phyloP scores from a whole-genome alignment of 2,329 filamentous ascomycete species.

The Ceratocystis diversiconidia region DNA sequence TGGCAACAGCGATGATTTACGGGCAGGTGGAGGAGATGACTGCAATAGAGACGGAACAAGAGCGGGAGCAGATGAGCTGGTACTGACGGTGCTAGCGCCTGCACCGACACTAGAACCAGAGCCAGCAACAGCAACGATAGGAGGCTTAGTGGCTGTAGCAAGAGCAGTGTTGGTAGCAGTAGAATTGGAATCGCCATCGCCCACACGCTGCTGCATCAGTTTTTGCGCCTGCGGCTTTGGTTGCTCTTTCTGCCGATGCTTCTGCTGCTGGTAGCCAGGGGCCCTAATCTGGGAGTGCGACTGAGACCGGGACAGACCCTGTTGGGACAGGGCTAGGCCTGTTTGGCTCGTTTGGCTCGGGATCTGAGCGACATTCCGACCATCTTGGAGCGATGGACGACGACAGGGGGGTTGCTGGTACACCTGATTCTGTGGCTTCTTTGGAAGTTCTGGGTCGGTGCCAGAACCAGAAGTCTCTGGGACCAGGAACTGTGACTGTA shows the following conservation, averaged over 20 bases:
- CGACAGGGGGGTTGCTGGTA: background rate
- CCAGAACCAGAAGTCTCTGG: background rate
- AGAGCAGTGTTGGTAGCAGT: too few relatives aligned
- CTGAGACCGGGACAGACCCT: background rate
- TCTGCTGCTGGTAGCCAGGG: background rate
- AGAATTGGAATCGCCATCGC: too few relatives aligned
- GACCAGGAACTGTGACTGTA: background rate
- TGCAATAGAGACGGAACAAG: background rate
- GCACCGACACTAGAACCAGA: background rate
- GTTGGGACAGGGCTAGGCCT: background rate
- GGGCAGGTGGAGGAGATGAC: background rate
- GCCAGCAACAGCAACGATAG: background rate
- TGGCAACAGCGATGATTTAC: slow-evolving; percentile 1
- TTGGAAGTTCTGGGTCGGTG: background rate
- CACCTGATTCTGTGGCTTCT: background rate
- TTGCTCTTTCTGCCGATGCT: background rate
- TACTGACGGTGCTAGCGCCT: background rate
- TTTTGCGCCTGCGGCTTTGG: background rate
- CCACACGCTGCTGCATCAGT: too few relatives aligned
- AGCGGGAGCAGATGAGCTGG: background rate
- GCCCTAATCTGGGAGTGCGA: background rate
- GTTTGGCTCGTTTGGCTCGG: background rate
- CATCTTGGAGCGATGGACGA: background rate
- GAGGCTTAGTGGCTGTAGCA: background rate
- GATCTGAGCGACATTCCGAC: background rate